Evolutionary conservation across 83 land plant genomes (phyloP).

Genomic region (Picea abies): DNA sequence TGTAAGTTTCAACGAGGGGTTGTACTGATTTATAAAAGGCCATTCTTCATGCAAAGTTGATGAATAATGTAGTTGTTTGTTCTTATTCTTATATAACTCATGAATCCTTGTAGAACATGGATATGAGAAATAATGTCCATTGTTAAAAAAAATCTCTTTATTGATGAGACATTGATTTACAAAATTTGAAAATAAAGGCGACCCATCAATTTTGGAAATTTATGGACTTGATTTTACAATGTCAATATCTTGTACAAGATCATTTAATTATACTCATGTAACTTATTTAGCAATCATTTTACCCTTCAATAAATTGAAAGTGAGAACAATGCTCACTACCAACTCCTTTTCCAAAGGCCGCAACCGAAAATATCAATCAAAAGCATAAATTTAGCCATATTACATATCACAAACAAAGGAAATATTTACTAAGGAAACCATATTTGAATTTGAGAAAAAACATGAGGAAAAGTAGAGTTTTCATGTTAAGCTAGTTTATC

Average conservation of each 20-base stretch:
- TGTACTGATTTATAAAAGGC: slow-evolving; percentile 61
- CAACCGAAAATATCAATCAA: slow-evolving; percentile 16
- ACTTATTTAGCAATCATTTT: slow-evolving; percentile 72
- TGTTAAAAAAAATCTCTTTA: too few species aligned
- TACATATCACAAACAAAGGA: background rate
- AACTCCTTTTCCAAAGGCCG: slow-evolving; percentile 87
- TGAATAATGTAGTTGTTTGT: slow-evolving; percentile 70
- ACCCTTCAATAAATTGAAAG: slow-evolving; percentile 85
- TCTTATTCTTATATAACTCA: slow-evolving; percentile 27
- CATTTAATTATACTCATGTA: slow-evolving; percentile 88
- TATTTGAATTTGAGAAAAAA: background rate
- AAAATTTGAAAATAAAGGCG: too few species aligned
- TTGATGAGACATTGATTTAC: too few species aligned
- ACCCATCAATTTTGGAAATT: background rate
- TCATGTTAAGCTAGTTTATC: background rate
- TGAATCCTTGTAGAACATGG: too few species aligned
- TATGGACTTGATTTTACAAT: slow-evolving; percentile 34
- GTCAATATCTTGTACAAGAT: slow-evolving; percentile 73
- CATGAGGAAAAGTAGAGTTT: background rate
- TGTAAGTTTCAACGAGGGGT: slow-evolving; percentile 62
- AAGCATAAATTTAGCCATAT: background rate
- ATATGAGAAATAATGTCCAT: too few species aligned
- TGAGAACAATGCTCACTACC: slow-evolving; percentile 84
- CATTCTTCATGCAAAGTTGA: slow-evolving; percentile 71
- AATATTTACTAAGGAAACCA: background rate